Evolutionary conservation across 495 filamentous ascomycete species (phyloP), one percentile per base, ranked within the genome.

Genomic region (Tricharina praecox): DNA sequence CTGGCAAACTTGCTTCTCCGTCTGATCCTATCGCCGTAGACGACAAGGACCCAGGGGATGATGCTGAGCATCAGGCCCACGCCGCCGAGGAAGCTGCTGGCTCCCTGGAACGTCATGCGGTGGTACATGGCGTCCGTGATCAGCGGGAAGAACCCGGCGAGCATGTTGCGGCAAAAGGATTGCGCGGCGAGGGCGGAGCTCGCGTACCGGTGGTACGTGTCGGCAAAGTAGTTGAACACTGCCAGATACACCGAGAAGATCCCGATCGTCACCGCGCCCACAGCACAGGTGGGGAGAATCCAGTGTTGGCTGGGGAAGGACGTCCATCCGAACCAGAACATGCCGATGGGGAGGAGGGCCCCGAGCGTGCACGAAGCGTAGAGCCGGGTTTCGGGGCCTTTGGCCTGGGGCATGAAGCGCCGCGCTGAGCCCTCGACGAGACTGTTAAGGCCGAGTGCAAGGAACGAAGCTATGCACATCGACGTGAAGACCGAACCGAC

Each of bases 141-240:
- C 1, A 94, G 64, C 10, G 87, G 87, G 49, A 95, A 93, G 2
- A 77, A 64, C 2, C 85, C 88, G 28, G 78, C 85, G 0, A 95
- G 67, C 24, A 93, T 68, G 61, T 96, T 96, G 2, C 88, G 48
- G 53, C 77, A 75, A 55, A 84, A 88, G 3, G 74, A 79, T 64
- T 95, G 87, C 9, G 86, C 85, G 1, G 88, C 88, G 37, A 95
- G 67, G 2, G 87, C 87, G 7, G 81, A 90, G 45, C 77, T 83
- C 1, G 87, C 84, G 54, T 84, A 93, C 0, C 72, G 68, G 58
- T 85, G 79, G 61, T 93, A 96, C 1, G 74, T 80, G 62, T 94
- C 88, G n/a, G 86, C 85, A 11, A 94, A 71, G 53, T 94, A 94
- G 55, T 94, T 96, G 66, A 94, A 94, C 0, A 83, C 79, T 1